Conservation (phyloP, 139 green algal genomes). For the Chlorokybus atmophyticus region DNA sequence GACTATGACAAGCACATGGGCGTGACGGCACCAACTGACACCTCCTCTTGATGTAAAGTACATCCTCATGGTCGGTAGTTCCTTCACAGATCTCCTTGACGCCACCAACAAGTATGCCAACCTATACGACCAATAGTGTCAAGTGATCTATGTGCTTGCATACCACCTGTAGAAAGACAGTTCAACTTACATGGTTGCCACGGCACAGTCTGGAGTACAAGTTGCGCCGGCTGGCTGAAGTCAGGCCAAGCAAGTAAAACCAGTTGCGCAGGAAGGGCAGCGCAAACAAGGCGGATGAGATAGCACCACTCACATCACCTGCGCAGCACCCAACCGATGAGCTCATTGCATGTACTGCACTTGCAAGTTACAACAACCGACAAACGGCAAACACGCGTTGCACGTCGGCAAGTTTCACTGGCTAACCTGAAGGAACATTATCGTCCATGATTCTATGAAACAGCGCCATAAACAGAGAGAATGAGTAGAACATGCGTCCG, state of each 20-base stretch:
- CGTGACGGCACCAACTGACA: not conserved
- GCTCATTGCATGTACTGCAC: too few species aligned
- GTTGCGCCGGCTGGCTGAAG: not conserved
- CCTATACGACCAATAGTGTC: constrained; percentile 3
- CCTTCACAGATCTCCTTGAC: constrained; percentile 25
- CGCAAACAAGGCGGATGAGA: not conserved
- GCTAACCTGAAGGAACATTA: too few species aligned
- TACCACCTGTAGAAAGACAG: too few species aligned
- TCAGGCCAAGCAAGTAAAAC: not conserved
- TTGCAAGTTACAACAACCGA: too few species aligned
- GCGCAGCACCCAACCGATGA: too few species aligned
- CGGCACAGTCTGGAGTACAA: not conserved
- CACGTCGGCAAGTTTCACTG: too few species aligned
- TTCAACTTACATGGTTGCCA: too few species aligned
- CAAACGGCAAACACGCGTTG: too few species aligned
- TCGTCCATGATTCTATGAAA: too few species aligned
- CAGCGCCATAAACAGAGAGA: not conserved
- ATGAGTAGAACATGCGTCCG: constrained; percentile 27
- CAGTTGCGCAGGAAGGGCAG: constrained; percentile 1
- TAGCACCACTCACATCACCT: too few species aligned
- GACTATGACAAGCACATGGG: not conserved
- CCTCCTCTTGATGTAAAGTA: constrained; percentile 20
- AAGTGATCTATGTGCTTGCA: too few species aligned
- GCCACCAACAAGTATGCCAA: constrained; percentile 20
- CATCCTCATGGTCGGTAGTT: constrained; percentile 13